Evolutionary conservation across 257 asterid genomes (phyloP).

Genomic region (Solanum infundibuliforme): DNA sequence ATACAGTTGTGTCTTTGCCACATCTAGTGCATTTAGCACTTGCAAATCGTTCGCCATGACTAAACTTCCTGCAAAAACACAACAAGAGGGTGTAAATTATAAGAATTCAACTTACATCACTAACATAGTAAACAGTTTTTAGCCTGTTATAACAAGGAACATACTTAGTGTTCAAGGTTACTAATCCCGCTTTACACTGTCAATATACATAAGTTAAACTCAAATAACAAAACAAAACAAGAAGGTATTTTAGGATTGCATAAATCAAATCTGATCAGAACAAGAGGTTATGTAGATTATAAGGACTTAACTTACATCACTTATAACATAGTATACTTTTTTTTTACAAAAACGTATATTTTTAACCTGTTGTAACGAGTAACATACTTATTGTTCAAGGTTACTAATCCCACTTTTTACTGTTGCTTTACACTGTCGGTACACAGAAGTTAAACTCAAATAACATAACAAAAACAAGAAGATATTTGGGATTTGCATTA

Average conservation of each 20-base stretch:
- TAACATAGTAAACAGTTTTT: background rate
- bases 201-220: background rate
- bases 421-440: background rate
- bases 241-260: background rate
- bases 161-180: background rate
- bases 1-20: conserved; percentile 26
- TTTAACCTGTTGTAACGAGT: background rate
- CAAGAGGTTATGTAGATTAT: background rate
- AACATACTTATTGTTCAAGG: background rate
- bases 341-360: background rate
- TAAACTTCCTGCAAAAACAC: background rate
- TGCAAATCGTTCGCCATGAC: conserved; percentile 21
- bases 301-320: background rate
- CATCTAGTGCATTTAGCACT: conserved; percentile 32
- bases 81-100: background rate
- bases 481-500: background rate
- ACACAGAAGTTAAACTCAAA: background rate
- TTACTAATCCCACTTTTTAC: background rate
- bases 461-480: background rate
- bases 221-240: background rate
- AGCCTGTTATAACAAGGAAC: background rate
- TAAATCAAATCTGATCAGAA: background rate
- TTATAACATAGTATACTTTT: background rate
- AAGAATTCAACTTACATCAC: background rate
- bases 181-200: background rate